Conservation (phyloP, 1,284 basidiomycete genomes). For the Kwoniella shivajii region DNA sequence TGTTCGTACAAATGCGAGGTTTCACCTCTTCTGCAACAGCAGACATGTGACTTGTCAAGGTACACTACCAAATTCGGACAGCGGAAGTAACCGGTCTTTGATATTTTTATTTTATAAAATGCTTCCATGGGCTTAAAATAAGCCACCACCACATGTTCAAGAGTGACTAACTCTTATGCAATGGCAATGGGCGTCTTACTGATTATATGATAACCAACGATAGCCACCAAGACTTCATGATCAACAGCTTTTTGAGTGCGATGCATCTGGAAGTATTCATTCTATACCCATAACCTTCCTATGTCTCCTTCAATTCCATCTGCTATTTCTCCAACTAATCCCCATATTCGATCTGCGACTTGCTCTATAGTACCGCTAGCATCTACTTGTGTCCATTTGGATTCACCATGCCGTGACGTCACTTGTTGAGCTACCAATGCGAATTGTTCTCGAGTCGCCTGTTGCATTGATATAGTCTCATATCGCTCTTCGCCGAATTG, state of each 20-base stretch:
- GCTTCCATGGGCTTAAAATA: no score
- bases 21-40: no score
- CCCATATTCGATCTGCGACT: constrained; percentile 66
- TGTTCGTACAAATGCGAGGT: no score
- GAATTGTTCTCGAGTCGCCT: constrained; percentile 68
- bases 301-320: constrained; percentile 1
- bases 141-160: no score
- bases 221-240: no score
- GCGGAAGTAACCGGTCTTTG: no score
- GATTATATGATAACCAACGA: no score
- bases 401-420: constrained; percentile 33
- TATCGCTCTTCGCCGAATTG: constrained; percentile 91
- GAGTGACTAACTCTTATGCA: no score
- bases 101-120: no score
- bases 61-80: no score
- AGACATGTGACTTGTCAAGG: no score
- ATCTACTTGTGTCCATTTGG: constrained; percentile 66
- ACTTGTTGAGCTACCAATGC: constrained; percentile 61
- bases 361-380: constrained; percentile 63
- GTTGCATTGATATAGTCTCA: constrained; percentile 76
- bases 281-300: constrained; percentile 12
- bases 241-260: constrained; percentile 7
- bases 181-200: no score
- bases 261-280: not conserved
- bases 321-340: constrained; percentile 54